A percentile compares a stretch with the other conserved stretches of the same genome.
These are phyloP conservation scores for Ceratobasidium sp. DNA, from an alignment of 1,284 basidiomycete genomes.

Conservation along the genomic window DNA sequence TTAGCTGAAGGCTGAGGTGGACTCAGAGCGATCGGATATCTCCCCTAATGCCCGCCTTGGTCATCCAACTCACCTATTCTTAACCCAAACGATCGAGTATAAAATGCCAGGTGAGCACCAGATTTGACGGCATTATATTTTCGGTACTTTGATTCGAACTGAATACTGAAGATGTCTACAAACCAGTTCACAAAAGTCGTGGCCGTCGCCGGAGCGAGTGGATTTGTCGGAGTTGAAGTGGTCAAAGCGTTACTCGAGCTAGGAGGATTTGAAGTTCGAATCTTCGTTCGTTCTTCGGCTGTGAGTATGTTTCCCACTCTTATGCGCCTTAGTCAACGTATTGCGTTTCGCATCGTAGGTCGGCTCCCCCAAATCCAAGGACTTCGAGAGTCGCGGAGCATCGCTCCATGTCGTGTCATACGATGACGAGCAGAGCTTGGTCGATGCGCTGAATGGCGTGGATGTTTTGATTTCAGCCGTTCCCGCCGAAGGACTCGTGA, in stretches of 20 bases:
- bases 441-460: slow-evolving; percentile 16
- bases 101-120: too few relatives aligned
- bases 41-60: too few relatives aligned
- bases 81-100: too few relatives aligned
- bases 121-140: too few relatives aligned
- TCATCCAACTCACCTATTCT: too few relatives aligned
- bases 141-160: too few relatives aligned
- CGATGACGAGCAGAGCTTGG: slow-evolving; percentile 2
- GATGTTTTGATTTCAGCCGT: slow-evolving; percentile 17
- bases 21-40: too few relatives aligned
- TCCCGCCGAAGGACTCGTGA: background rate
- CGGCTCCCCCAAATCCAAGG: background rate
- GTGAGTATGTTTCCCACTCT: background rate
- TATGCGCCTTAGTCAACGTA: background rate
- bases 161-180: too few relatives aligned
- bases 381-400: slow-evolving; percentile 3
- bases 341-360: background rate
- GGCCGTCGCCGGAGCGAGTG: slow-evolving; percentile 16
- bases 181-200: background rate
- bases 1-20: too few relatives aligned
- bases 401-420: background rate
- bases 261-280: background rate
- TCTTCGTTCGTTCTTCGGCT: background rate
- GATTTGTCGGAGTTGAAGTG: background rate
- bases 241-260: background rate